Base-by-base conservation (phyloP, 805 yeast species). In the Ogataea minuta region DNA sequence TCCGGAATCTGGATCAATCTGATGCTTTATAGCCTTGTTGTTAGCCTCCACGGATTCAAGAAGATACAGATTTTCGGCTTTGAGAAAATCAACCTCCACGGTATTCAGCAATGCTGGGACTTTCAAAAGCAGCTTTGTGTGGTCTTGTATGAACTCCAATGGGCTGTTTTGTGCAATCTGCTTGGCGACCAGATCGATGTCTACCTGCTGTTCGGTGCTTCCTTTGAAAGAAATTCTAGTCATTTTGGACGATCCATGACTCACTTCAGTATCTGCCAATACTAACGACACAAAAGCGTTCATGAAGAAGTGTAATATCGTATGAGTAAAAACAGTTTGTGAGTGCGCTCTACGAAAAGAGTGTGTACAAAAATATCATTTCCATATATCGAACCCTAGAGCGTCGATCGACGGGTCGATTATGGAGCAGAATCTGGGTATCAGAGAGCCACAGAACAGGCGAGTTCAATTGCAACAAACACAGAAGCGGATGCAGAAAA, bases 91-190 rank as follows among this genome's bases (percentile, higher is more conserved):
- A 8, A 36, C 20, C 11, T 37, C 27, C 5, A 45, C 36, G 5
- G 9, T 15, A 12, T 21, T 15, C 27, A 25, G 30, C 3, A 9
- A 15, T 13, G 29, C 11, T 8, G 49, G 47, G 13, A 48, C 25
- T 13, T 43, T 48, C 23, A 48, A 14, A 8, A 45, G 29, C 39
- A 44, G 13, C 6, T 32, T 28, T 5, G 23, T 25, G 2, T 25
- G 39, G 25, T 44, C 35, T 30, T 48, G 49, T 25, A 48, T 42
- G 24, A 48, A 29, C 31, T 45, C 42, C 28, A 42, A 24, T 3
- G 45, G 43, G 12, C 14, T 13, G 11, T 9, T 6, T 23, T 34
- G 37, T 9, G 28, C 12, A 17, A 41, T 37, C 28, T 33, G 34
- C 3, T 39, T 43, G 16, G 34, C 21, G 13, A 39, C 28, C 8